Conservation (phyloP, 805 yeast species). For the Lipomyces chichibuensis region DNA sequence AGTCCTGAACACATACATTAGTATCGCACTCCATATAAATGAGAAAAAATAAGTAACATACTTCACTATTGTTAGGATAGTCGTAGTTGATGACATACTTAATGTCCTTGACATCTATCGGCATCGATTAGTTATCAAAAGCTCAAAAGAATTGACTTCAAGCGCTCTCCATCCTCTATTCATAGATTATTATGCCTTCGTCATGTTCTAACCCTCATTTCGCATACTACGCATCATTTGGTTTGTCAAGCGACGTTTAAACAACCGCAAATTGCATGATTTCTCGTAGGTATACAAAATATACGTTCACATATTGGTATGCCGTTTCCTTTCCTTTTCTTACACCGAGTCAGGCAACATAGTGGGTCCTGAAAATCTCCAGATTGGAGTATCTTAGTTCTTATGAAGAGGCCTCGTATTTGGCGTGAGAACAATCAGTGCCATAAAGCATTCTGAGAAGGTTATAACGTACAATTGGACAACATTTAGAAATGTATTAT, state of each 20-base stretch:
- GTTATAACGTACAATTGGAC: conserved; percentile 10
- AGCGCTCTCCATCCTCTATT: not conserved
- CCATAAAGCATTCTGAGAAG: conserved; percentile 12
- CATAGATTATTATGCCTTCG: not conserved
- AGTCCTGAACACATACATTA: conserved; percentile 54
- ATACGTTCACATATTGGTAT: not conserved
- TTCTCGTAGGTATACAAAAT: not conserved
- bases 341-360: not conserved
- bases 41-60: not conserved
- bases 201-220: not conserved
- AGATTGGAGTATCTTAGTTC: not conserved
- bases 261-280: not conserved
- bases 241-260: not conserved
- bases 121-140: not conserved
- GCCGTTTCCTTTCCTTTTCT: not conserved
- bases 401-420: not conserved
- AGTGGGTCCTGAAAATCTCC: conserved; percentile 7
- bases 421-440: not conserved
- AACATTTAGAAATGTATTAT: conserved; percentile 9
- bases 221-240: not conserved
- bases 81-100: conserved; percentile 91
- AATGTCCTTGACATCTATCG: conserved; percentile 93
- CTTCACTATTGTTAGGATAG: conserved; percentile 96
- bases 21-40: not conserved
- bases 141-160: not conserved